A percentile compares a stretch with the other conserved stretches of the same genome.
phyloP scores from a whole-genome alignment of 371 early-diverging fungal species.

The Mortierella sp. region DNA sequence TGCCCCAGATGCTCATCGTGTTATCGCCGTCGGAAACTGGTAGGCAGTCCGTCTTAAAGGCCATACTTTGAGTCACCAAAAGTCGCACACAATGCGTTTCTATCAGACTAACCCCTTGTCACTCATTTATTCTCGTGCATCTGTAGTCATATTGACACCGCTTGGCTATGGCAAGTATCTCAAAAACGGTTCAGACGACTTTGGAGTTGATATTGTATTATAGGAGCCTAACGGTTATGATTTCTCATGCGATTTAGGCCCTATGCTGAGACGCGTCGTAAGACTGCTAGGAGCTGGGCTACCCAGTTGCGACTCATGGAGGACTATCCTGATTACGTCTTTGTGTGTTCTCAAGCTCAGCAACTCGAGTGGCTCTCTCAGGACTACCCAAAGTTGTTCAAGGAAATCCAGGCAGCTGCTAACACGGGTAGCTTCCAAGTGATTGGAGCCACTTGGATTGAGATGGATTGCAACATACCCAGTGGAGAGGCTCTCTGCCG shows the following conservation, averaged over 20 bases:
- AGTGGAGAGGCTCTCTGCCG: constrained; percentile 94
- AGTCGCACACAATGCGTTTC: no score
- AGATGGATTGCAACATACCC: constrained; percentile 98
- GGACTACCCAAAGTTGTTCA: constrained; percentile 86
- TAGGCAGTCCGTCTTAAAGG: not conserved
- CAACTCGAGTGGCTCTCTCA: constrained; percentile 94
- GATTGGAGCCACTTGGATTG: constrained; percentile 98
- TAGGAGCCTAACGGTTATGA: not conserved
- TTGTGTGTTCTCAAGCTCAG: constrained; percentile 95
- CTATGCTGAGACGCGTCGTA: constrained; percentile 95
- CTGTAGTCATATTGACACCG: constrained; percentile 73
- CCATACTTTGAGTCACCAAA: no score
- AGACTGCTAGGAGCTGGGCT: constrained; percentile 92
- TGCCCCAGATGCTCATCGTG: constrained; percentile 68
- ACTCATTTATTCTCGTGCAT: not conserved
- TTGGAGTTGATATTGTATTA: no score
- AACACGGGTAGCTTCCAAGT: constrained; percentile 88
- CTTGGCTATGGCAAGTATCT: constrained; percentile 59
- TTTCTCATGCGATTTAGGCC: constrained; percentile 84
- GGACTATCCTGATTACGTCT: constrained; percentile 86
- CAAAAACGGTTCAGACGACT: not conserved
- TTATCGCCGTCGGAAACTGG: constrained; percentile 90
- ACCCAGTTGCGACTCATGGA: constrained; percentile 90
- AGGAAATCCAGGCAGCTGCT: constrained; percentile 75
- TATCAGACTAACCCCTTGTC: not conserved